Percentiles rank a stretch among this genome's conserved stretches.
Evolutionary conservation across 2,329 filamentous ascomycete species (phyloP).

Genomic region (Berkeleyomyces basicola): DNA sequence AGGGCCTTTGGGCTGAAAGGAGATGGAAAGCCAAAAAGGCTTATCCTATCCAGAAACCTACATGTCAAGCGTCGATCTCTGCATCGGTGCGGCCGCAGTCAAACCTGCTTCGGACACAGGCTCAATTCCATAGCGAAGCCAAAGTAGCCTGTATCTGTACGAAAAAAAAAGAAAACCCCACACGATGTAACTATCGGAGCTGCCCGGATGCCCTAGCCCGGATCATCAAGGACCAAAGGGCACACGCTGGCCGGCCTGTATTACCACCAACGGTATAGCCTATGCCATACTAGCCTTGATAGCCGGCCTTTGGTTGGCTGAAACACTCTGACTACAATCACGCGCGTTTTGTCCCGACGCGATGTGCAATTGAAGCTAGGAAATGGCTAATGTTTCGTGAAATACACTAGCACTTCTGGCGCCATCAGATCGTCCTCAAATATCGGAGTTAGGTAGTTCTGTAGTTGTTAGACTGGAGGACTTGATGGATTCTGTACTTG

Average conservation of each 20-base stretch:
- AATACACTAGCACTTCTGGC: not conserved
- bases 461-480: not conserved
- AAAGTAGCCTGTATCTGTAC: not conserved
- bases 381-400: not conserved
- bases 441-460: not conserved
- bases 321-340: too few relatives aligned
- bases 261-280: not conserved
- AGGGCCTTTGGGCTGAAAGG: not conserved
- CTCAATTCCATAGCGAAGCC: not conserved
- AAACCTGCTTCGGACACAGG: not conserved
- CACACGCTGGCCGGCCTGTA: not conserved
- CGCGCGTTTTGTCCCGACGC: not conserved
- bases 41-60: not conserved
- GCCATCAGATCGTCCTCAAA: not conserved
- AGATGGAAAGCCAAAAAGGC: not conserved
- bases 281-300: not conserved
- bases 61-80: not conserved
- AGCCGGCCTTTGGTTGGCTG: not conserved
- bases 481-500: too few relatives aligned
- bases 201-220: not conserved
- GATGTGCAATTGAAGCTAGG: not conserved
- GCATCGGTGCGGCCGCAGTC: not conserved
- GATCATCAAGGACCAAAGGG: too few relatives aligned
- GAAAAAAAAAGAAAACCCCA: not conserved
- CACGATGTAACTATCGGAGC: not conserved